phyloP scores from a whole-genome alignment of 1,284 basidiomycete species.

The Vanrija pseudolonga region DNA sequence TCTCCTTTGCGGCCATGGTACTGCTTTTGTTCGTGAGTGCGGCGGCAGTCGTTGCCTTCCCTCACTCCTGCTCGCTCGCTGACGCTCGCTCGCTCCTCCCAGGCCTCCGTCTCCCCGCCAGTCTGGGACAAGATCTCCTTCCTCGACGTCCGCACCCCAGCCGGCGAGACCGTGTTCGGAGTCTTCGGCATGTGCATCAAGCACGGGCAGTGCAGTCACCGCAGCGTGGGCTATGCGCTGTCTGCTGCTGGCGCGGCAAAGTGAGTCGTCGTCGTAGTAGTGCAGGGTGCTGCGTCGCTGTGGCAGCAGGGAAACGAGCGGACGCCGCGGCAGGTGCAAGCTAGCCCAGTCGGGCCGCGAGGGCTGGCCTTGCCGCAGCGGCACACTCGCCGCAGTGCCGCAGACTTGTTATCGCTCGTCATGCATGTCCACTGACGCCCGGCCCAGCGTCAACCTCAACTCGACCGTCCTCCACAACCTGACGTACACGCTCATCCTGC shows the following conservation, averaged over 20 bases:
- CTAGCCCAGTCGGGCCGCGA: too few relatives aligned
- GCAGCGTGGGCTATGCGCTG: slow-evolving; percentile 39
- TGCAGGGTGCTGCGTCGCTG: neutral
- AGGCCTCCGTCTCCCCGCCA: slow-evolving; percentile 61
- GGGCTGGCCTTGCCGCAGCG: too few relatives aligned
- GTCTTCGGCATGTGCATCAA: slow-evolving; percentile 66
- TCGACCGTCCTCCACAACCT: slow-evolving; percentile 61
- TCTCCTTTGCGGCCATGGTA: slow-evolving; percentile 30
- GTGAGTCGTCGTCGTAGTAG: too few relatives aligned
- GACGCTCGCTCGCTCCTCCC: slow-evolving; percentile 59
- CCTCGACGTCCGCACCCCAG: slow-evolving; percentile 55
- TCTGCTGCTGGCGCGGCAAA: slow-evolving; percentile 19
- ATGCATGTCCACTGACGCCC: too few relatives aligned
- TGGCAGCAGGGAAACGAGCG: too few relatives aligned
- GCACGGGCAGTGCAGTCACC: slow-evolving; percentile 50
- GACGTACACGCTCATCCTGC: slow-evolving; percentile 67
- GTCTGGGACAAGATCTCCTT: slow-evolving; percentile 69
- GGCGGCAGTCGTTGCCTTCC: neutral
- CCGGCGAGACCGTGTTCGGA: slow-evolving; percentile 58
- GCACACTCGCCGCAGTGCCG: too few relatives aligned
- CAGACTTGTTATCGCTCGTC: too few relatives aligned
- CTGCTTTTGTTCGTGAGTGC: slow-evolving; percentile 23
- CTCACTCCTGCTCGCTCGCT: neutral
- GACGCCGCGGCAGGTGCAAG: neutral
- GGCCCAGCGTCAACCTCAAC: slow-evolving; percentile 49